A percentile compares a stretch with the other conserved stretches of the same genome.
Conservation (phyloP, 2,329 filamentous ascomycete genomes). For the Cordyceps farinosa region DNA sequence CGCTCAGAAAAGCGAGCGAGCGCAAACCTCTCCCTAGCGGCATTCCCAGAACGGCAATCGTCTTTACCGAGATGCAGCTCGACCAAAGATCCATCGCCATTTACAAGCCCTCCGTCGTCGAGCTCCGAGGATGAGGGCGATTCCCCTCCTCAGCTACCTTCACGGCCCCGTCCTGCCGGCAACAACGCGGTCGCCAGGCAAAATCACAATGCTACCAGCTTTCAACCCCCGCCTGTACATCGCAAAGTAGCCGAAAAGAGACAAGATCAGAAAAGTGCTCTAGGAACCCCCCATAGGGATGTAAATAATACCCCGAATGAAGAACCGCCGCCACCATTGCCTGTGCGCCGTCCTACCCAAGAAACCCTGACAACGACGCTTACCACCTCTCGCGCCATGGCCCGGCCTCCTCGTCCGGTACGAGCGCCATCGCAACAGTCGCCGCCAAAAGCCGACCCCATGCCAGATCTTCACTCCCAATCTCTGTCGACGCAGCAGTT, state of each 20-base stretch:
- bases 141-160: conserved; percentile 48
- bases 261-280: conserved; percentile 43
- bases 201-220: conserved; percentile 22
- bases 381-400: neutral
- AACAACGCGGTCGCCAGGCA: conserved; percentile 24
- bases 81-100: conserved; percentile 63
- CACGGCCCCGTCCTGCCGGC: conserved; percentile 45
- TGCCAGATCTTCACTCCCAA: conserved; percentile 16
- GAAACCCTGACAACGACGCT: conserved; percentile 18
- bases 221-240: conserved; percentile 55
- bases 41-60: conserved; percentile 49
- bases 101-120: conserved; percentile 73
- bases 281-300: conserved; percentile 37
- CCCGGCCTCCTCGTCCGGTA: conserved; percentile 37
- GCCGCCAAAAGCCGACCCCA: neutral
- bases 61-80: conserved; percentile 22
- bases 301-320: conserved; percentile 39
- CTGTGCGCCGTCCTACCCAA: conserved; percentile 42
- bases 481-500: conserved; percentile 26
- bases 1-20: conserved; percentile 27
- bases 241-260: conserved; percentile 42
- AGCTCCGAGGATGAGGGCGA: conserved; percentile 59
- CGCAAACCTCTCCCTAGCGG: neutral
- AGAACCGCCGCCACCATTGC: conserved; percentile 46
- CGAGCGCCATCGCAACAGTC: conserved; percentile 26